A percentile compares a stretch with the other conserved stretches of the same genome.
These are phyloP conservation scores for Mycena chlorophos DNA, from an alignment of 768 basidiomycete genomes.

Conservation along the genomic window DNA sequence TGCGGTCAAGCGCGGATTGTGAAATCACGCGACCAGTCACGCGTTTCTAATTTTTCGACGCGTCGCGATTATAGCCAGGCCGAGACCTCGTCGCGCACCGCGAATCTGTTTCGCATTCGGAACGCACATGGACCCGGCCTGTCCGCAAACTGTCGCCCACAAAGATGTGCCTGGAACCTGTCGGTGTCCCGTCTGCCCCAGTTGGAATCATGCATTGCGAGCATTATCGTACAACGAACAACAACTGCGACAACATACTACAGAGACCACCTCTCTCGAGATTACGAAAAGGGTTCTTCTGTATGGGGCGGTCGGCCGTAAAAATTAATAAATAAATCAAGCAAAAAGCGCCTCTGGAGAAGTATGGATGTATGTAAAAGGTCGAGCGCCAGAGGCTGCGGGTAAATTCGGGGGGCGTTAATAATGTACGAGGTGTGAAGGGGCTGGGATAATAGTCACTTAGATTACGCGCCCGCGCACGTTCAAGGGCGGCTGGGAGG, in stretches of 20 bases:
- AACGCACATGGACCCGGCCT: no score
- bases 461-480: no score
- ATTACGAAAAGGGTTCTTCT: no score
- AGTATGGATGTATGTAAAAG: no score
- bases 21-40: no score
- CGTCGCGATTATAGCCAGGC: no score
- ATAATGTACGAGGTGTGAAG: neutral
- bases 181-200: no score
- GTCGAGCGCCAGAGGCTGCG: neutral
- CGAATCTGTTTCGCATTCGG: no score
- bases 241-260: neutral
- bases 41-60: no score
- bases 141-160: neutral
- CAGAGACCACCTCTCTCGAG: no score
- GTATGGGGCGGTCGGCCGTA: neutral
- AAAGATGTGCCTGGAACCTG: neutral
- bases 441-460: neutral
- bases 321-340: neutral
- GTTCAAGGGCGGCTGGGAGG: slow-evolving; percentile 15
- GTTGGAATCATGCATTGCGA: neutral
- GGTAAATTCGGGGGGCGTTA: neutral
- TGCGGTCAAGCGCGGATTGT: no score
- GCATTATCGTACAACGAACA: neutral
- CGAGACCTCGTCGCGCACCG: no score
- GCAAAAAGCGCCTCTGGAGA: neutral